phyloP scores from a whole-genome alignment of 179 eudicot species.

The Silene noctiflora region DNA sequence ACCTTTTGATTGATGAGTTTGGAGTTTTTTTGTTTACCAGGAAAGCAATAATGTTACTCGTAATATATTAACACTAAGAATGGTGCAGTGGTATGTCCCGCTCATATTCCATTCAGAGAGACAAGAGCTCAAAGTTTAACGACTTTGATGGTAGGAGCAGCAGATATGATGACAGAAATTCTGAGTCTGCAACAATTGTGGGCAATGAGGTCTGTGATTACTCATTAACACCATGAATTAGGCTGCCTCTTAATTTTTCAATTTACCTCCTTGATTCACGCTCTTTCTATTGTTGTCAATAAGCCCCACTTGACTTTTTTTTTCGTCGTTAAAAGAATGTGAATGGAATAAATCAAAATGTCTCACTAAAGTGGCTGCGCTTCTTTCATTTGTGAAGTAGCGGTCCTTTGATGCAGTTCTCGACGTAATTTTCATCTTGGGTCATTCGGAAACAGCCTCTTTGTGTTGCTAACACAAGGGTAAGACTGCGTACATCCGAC shows the following conservation, averaged over 20 bases:
- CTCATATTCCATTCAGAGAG: constrained; percentile 62
- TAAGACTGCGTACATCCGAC: too few species aligned
- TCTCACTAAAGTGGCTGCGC: too few species aligned
- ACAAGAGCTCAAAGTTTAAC: constrained; percentile 40
- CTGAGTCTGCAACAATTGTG: constrained; percentile 35
- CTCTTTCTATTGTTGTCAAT: too few species aligned
- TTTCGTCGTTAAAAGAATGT: too few species aligned
- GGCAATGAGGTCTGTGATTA: constrained; percentile 45
- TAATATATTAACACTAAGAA: not conserved
- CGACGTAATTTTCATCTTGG: too few species aligned
- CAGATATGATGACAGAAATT: constrained; percentile 43
- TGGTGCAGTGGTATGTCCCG: constrained; percentile 63
- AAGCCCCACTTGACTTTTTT: too few species aligned
- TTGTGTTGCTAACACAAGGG: too few species aligned
- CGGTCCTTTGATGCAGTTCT: too few species aligned
- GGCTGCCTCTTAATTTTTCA: not conserved
- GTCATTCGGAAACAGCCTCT: too few species aligned
- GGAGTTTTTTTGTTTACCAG: not conserved
- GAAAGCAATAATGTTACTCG: not conserved
- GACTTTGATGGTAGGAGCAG: constrained; percentile 37
- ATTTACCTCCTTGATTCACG: not conserved
- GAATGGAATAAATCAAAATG: too few species aligned
- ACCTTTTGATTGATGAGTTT: constrained; percentile 5
- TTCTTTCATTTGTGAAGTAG: too few species aligned
- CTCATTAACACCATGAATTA: not conserved